A percentile compares a stretch with the other conserved stretches of the same genome.
These are phyloP conservation scores for Ustilaginoidea virens DNA, from an alignment of 2,329 filamentous ascomycete species.

Conservation along the genomic window DNA sequence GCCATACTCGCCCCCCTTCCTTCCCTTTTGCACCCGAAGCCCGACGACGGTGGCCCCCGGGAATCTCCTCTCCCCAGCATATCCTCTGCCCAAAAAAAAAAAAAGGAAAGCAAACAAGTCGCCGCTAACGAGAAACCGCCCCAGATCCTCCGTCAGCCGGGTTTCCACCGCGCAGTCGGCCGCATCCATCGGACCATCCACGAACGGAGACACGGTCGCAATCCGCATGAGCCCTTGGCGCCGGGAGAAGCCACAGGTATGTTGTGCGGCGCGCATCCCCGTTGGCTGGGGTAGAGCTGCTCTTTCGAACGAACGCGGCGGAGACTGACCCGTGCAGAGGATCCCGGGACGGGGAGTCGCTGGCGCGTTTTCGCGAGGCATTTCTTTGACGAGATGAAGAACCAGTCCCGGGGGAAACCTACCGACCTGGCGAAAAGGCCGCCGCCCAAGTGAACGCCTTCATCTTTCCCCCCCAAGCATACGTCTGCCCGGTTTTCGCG, in stretches of 20 bases:
- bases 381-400: conserved; percentile 35
- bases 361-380: conserved; percentile 24
- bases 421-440: conserved; percentile 19
- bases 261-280: conserved; percentile 1
- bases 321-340: conserved; percentile 9
- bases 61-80: too few species aligned
- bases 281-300: not conserved
- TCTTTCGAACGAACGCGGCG: not conserved
- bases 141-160: conserved; percentile 33
- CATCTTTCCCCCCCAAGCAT: too few species aligned
- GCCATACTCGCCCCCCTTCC: too few species aligned
- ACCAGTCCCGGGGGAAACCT: conserved; percentile 30
- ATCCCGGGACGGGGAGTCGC: conserved; percentile 14
- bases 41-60: not conserved
- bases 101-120: not conserved
- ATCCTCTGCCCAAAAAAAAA: too few species aligned
- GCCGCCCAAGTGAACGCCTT: conserved; percentile 13
- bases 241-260: conserved; percentile 37
- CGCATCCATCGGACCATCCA: conserved; percentile 35
- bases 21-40: not conserved
- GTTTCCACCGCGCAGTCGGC: conserved; percentile 36
- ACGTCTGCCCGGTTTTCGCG: too few species aligned
- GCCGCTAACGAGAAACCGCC: conserved; percentile 2
- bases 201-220: conserved; percentile 30
- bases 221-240: conserved; percentile 33